Evolutionary conservation across 768 basidiomycete species (phyloP).

Genomic region (Macrolepiota dolichaula): DNA sequence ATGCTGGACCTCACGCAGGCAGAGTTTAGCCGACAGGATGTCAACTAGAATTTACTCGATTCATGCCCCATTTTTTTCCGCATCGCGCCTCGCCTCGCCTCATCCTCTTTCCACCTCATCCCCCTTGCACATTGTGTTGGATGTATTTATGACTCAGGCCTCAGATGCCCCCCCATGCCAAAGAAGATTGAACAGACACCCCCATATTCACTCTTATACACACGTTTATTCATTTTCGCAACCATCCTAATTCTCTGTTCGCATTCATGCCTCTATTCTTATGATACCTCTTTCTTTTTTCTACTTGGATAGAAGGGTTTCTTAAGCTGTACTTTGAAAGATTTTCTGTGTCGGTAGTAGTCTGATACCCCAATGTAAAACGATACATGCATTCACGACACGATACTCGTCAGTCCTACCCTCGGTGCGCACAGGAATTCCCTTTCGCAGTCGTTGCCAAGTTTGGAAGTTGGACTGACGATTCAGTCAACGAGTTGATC

Average conservation of each 20-base stretch:
- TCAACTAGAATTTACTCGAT: background rate
- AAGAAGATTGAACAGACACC: constrained; percentile 1
- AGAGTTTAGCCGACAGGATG: constrained; percentile 68
- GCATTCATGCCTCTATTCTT: background rate
- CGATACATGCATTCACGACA: background rate
- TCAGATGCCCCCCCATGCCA: background rate
- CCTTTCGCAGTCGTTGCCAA: background rate
- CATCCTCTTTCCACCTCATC: background rate
- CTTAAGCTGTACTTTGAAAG: background rate
- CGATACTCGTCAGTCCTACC: background rate
- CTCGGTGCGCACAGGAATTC: background rate
- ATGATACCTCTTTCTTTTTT: background rate
- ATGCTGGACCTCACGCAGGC: constrained; percentile 80
- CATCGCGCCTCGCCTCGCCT: constrained; percentile 26
- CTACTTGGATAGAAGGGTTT: background rate
- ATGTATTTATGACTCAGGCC: background rate
- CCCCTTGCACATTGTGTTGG: background rate
- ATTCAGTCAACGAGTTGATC: background rate
- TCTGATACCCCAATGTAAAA: constrained; percentile 12
- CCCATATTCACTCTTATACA: background rate
- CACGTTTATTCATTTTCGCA: background rate
- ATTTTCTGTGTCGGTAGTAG: background rate
- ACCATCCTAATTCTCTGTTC: constrained; percentile 1
- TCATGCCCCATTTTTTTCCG: constrained; percentile 1
- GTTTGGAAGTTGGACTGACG: background rate